phyloP scores from a whole-genome alignment of 805 yeast species.

The Phaffomyces thermotolerans region DNA sequence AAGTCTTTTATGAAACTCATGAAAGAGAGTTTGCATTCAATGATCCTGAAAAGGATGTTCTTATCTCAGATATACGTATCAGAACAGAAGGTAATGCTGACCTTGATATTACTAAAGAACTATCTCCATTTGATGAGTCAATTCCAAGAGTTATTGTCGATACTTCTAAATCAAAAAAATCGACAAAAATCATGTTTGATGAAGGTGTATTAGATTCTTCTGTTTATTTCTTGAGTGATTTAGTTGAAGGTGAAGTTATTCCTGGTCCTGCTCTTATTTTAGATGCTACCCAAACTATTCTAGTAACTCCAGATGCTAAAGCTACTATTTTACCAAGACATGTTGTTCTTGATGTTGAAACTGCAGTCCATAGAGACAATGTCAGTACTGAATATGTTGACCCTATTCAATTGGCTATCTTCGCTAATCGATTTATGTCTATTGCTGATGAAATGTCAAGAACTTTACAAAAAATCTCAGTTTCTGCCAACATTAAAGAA shows the following conservation, averaged over 20 bases:
- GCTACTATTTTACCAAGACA: conserved; percentile 32
- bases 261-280: conserved; percentile 34
- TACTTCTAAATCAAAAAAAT: conserved; percentile 23
- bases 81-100: conserved; percentile 26
- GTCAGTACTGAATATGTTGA: conserved; percentile 39
- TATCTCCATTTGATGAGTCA: conserved; percentile 21
- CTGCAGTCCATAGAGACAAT: conserved; percentile 30
- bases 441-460: conserved; percentile 45
- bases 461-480: conserved; percentile 37
- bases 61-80: conserved; percentile 29
- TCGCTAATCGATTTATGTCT: conserved; percentile 41
- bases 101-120: conserved; percentile 8
- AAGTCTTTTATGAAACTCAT: conserved; percentile 25
- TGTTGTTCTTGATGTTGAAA: conserved; percentile 24
- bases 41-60: conserved; percentile 27
- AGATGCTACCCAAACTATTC: conserved; percentile 33
- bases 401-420: conserved; percentile 37
- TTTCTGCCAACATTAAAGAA: conserved; percentile 40
- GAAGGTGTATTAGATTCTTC: conserved; percentile 26
- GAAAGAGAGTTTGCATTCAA: conserved; percentile 32
- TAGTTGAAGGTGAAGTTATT: conserved; percentile 25
- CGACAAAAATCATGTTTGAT: conserved; percentile 28
- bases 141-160: conserved; percentile 19
- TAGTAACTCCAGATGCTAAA: conserved; percentile 30
- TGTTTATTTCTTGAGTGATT: conserved; percentile 25